Percentiles rank a stretch among this genome's conserved stretches.
Evolutionary conservation across 1,284 basidiomycete genomes (phyloP).

Genomic region (Mycosarcoma mackinlayi): DNA sequence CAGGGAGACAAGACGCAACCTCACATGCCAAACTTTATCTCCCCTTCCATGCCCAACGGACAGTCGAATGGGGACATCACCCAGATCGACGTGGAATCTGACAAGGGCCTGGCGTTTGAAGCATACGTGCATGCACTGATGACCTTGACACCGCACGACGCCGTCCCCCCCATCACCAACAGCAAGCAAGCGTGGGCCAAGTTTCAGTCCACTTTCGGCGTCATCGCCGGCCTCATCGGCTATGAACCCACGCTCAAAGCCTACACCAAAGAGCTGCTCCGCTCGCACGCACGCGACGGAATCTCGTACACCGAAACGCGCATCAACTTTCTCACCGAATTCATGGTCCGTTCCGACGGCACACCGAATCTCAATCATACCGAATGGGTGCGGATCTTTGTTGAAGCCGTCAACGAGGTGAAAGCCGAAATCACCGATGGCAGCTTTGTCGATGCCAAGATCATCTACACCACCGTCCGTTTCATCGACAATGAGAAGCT

Average conservation of each 20-base stretch:
- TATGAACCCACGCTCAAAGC: constrained; percentile 73
- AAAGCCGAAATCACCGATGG: constrained; percentile 32
- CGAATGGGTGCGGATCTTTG: constrained; percentile 75
- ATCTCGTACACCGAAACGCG: constrained; percentile 79
- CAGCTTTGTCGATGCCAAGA: constrained; percentile 42
- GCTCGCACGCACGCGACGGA: constrained; percentile 77
- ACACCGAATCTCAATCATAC: constrained; percentile 74
- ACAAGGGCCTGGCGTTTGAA: constrained; percentile 36
- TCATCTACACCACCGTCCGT: constrained; percentile 76
- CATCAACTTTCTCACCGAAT: constrained; percentile 76
- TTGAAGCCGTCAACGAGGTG: constrained; percentile 73
- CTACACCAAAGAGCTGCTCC: constrained; percentile 76
- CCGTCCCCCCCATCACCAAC: constrained; percentile 26
- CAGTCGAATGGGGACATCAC: not conserved
- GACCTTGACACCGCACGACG: constrained; percentile 51
- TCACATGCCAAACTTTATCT: constrained; percentile 23
- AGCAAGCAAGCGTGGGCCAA: constrained; percentile 58
- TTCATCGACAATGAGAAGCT: constrained; percentile 74
- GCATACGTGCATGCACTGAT: constrained; percentile 52
- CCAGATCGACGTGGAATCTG: not conserved
- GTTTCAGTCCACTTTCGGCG: constrained; percentile 55
- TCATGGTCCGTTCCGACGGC: constrained; percentile 75
- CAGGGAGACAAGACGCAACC: not conserved
- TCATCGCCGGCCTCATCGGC: constrained; percentile 64
- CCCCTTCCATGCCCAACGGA: not conserved